phyloP scores from a whole-genome alignment of 169 alveolate species.

The Besnoitia besnoiti region DNA sequence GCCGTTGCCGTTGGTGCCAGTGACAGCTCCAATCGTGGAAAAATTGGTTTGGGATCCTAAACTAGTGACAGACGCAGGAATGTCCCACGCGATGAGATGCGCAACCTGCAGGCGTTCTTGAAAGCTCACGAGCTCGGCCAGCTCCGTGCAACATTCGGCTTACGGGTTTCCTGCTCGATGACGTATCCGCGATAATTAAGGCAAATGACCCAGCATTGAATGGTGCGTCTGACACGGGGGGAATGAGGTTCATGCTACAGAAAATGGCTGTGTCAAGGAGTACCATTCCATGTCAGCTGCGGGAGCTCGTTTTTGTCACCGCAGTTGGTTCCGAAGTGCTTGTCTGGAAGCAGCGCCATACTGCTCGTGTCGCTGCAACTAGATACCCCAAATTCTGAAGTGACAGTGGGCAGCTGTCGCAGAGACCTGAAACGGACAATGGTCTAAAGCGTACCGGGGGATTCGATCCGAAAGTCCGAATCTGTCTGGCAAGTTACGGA shows the following conservation, averaged over 20 bases:
- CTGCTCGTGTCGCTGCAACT: constrained; percentile 27
- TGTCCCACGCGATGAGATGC: constrained; percentile 55
- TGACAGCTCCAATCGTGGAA: not conserved
- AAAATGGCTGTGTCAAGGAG: not conserved
- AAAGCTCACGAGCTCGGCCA: not conserved
- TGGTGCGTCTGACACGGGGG: constrained; percentile 25
- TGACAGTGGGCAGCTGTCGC: not conserved
- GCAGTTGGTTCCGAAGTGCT: constrained; percentile 49
- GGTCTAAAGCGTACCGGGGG: constrained; percentile 20
- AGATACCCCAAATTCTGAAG: constrained; percentile 28
- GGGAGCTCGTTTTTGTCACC: constrained; percentile 38
- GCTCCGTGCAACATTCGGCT: not conserved
- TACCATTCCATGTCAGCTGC: constrained; percentile 47
- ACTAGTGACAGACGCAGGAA: constrained; percentile 29
- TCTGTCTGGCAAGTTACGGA: not conserved
- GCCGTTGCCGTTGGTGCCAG: not conserved
- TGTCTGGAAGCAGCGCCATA: constrained; percentile 26
- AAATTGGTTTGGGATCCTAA: constrained; percentile 23
- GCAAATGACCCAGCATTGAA: constrained; percentile 52
- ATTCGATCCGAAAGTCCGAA: constrained; percentile 3
- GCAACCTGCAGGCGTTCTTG: not conserved
- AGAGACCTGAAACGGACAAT: not conserved
- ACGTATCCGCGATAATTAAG: constrained; percentile 37
- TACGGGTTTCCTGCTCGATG: not conserved
- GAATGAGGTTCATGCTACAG: not conserved